These are phyloP conservation scores for Biancaea sappan DNA, from an alignment of 306 rosid genomes.

Conservation along the genomic window DNA sequence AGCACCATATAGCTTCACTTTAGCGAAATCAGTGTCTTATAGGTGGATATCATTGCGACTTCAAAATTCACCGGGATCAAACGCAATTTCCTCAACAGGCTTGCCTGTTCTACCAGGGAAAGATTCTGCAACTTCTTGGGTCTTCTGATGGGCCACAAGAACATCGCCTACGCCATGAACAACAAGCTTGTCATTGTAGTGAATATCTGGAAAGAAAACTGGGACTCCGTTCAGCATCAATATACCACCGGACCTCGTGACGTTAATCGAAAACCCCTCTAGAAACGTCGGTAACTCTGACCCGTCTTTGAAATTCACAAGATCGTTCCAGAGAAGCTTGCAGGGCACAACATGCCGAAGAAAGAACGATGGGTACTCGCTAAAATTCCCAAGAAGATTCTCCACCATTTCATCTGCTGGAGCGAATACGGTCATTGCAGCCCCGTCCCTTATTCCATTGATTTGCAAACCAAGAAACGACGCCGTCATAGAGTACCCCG, in stretches of 20 bases:
- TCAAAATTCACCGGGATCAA: constrained; percentile 48
- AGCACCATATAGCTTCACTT: neutral
- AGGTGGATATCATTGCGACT: neutral
- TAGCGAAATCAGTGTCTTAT: neutral
- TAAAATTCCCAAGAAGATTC: constrained; percentile 36
- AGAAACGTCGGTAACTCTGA: constrained; percentile 50
- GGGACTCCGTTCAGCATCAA: constrained; percentile 61
- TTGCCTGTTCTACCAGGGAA: neutral
- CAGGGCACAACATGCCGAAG: constrained; percentile 72
- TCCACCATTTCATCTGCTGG: constrained; percentile 54
- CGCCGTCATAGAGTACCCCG: constrained; percentile 60
- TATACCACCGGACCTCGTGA: constrained; percentile 50
- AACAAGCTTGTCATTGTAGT: constrained; percentile 50
- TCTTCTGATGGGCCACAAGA: constrained; percentile 24
- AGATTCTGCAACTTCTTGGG: constrained; percentile 11
- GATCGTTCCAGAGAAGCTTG: constrained; percentile 64
- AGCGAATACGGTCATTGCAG: constrained; percentile 70
- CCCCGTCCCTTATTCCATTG: constrained; percentile 36
- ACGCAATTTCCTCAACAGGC: constrained; percentile 12
- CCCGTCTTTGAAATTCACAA: constrained; percentile 43
- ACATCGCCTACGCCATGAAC: constrained; percentile 70
- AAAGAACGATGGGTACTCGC: constrained; percentile 51
- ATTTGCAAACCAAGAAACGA: constrained; percentile 68
- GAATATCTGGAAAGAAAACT: constrained; percentile 54
- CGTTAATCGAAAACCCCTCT: constrained; percentile 52